Evolutionary conservation across 2,329 filamentous ascomycete genomes (phyloP).

Genomic region (Fusarium mundagurra): DNA sequence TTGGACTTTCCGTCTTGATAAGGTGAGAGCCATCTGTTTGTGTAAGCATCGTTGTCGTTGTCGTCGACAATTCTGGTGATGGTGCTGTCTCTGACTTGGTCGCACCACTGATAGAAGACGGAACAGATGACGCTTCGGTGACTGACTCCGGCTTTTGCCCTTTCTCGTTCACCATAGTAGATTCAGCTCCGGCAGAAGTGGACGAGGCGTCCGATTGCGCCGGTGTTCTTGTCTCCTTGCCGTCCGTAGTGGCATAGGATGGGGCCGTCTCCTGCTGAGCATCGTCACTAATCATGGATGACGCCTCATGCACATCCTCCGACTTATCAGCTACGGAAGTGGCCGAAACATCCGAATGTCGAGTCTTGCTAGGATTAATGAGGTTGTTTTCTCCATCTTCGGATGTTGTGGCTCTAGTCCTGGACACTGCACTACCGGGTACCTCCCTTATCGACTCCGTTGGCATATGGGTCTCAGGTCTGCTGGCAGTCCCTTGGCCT

Average conservation of each 20-base stretch:
- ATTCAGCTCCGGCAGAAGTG: background rate
- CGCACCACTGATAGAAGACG: too few species aligned
- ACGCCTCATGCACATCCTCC: background rate
- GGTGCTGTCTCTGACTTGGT: too few species aligned
- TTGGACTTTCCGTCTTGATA: too few species aligned
- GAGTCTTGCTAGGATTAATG: too few species aligned
- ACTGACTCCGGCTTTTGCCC: too few species aligned
- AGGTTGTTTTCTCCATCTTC: background rate
- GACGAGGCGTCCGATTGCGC: too few species aligned
- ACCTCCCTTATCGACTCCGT: background rate
- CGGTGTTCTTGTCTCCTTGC: background rate
- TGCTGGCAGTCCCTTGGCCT: background rate
- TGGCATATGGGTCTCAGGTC: background rate
- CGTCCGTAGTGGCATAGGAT: background rate
- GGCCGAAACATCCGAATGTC: background rate
- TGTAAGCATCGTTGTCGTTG: too few species aligned
- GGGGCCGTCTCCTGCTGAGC: background rate
- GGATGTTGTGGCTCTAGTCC: background rate
- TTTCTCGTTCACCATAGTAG: too few species aligned
- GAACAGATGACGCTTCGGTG: too few species aligned
- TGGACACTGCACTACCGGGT: background rate
- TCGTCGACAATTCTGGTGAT: too few species aligned
- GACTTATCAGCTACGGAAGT: background rate
- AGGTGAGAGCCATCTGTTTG: too few species aligned
- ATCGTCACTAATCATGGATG: too few species aligned